phyloP scores from a whole-genome alignment of 2,329 filamentous ascomycete species.

The Lachnellula suecica region DNA sequence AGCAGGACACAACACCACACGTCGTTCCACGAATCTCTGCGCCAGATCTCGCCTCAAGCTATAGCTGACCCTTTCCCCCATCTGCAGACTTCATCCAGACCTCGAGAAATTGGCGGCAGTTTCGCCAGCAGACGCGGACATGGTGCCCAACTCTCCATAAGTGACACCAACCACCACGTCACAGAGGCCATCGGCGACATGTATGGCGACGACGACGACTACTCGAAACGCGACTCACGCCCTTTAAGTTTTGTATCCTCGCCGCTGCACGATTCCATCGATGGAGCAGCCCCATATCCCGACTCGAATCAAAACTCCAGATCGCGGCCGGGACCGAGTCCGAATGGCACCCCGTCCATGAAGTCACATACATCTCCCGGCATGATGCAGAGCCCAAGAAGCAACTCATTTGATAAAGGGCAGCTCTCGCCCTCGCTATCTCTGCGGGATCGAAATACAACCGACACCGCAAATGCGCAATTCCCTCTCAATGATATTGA shows the following conservation, averaged over 20 bases:
- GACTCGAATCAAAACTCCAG: slow-evolving; percentile 20
- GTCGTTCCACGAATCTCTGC: slow-evolving; percentile 18
- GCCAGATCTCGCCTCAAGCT: slow-evolving; percentile 7
- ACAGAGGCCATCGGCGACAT: slow-evolving; percentile 74
- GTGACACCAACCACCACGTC: slow-evolving; percentile 72
- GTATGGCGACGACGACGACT: slow-evolving; percentile 61
- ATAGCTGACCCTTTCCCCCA: slow-evolving; percentile 23
- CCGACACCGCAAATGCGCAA: slow-evolving; percentile 54
- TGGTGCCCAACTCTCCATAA: slow-evolving; percentile 43
- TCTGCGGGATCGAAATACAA: slow-evolving; percentile 35
- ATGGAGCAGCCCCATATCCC: slow-evolving; percentile 26
- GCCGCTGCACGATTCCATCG: slow-evolving; percentile 41
- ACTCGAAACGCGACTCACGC: slow-evolving; percentile 51
- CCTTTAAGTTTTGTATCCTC: slow-evolving; percentile 57
- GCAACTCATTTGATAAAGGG: slow-evolving; percentile 32
- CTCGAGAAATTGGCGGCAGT: slow-evolving; percentile 34
- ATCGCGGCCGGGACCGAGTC: slow-evolving; percentile 24
- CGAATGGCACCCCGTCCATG: slow-evolving; percentile 26
- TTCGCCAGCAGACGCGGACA: slow-evolving; percentile 34
- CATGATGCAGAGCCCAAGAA: slow-evolving; percentile 30
- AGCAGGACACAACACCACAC: slow-evolving; percentile 11
- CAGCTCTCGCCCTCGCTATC: slow-evolving; percentile 39
- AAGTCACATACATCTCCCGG: slow-evolving; percentile 32
- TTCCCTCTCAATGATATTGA: slow-evolving; percentile 72
- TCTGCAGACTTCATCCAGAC: slow-evolving; percentile 35